Conservation (phyloP, 805 yeast genomes). For the Candida multigemmis region DNA sequence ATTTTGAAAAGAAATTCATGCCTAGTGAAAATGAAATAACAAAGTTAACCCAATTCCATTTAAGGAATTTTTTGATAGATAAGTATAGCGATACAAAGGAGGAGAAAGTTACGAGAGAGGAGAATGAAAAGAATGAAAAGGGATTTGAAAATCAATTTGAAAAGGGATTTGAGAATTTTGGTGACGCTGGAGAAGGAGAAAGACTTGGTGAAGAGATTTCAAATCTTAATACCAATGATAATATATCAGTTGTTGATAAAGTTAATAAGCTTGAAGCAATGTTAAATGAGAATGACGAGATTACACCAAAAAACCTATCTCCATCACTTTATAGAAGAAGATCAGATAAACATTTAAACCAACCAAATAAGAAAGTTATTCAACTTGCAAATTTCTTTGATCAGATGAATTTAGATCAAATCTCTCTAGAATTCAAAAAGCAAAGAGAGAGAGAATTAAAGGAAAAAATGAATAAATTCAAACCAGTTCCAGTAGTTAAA, state of each 20-base stretch:
- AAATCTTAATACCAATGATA: background rate
- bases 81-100: slow-evolving; percentile 16
- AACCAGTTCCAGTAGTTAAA: slow-evolving; percentile 61
- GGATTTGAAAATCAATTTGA: slow-evolving; percentile 2
- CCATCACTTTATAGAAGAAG: too few species aligned
- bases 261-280: too few species aligned
- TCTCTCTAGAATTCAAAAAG: slow-evolving; percentile 77
- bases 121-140: slow-evolving; percentile 4
- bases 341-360: background rate
- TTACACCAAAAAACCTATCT: too few species aligned
- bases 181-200: slow-evolving; percentile 4
- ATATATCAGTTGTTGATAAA: too few species aligned
- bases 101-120: slow-evolving; percentile 5
- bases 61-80: slow-evolving; percentile 65
- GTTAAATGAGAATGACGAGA: too few species aligned
- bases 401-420: slow-evolving; percentile 68
- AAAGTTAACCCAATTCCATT: slow-evolving; percentile 79
- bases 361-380: slow-evolving; percentile 34
- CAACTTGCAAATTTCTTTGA: slow-evolving; percentile 62
- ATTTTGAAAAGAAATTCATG: slow-evolving; percentile 67
- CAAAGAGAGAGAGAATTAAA: slow-evolving; percentile 74
- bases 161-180: background rate
- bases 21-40: slow-evolving; percentile 94
- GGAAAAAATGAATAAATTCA: slow-evolving; percentile 50
- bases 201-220: background rate